phyloP scores from a whole-genome alignment of 306 rosid species.

The Prunus mira region DNA sequence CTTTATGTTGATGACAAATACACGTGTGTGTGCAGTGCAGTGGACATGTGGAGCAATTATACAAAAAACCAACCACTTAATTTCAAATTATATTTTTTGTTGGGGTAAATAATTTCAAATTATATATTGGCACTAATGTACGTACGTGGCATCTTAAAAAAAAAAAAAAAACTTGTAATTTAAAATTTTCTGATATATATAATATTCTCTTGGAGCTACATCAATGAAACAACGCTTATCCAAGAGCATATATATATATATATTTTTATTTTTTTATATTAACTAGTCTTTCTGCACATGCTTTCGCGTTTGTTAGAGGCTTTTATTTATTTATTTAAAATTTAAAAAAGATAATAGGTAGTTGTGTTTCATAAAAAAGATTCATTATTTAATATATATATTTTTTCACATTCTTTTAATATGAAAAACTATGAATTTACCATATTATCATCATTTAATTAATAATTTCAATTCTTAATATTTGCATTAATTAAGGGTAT shows the following conservation, averaged over 20 bases:
- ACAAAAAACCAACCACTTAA: not conserved
- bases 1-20: conserved; percentile 4
- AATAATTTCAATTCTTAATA: no score
- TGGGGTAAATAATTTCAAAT: not conserved
- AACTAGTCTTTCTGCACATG: no score
- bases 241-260: no score
- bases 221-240: not conserved
- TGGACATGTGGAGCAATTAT: conserved; percentile 7
- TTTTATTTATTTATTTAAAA: no score
- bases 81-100: not conserved
- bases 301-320: rapidly evolving
- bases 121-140: not conserved
- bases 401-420: no score
- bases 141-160: not conserved
- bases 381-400: no score
- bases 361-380: no score
- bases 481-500: no score
- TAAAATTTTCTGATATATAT: not conserved
- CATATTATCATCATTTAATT: no score
- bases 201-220: not conserved
- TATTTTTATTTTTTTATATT: no score
- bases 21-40: conserved; percentile 23
- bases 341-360: no score
- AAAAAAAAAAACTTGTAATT: not conserved
- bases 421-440: no score